Evolutionary conservation across 139 green algal genomes (phyloP).

Genomic region (Volvox africanus): DNA sequence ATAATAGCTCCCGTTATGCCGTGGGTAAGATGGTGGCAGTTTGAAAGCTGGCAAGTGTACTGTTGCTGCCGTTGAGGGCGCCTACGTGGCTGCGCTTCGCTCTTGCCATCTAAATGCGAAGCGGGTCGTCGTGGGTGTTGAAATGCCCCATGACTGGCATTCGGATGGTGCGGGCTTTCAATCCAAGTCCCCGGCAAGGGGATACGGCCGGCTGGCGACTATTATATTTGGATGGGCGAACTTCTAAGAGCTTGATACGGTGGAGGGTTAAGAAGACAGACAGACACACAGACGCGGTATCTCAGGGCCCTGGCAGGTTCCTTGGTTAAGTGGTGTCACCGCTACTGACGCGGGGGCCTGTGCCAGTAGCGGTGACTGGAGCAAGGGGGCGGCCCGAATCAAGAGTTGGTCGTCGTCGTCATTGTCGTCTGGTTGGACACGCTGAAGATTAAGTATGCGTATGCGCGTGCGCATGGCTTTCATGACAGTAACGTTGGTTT

Average conservation of each 20-base stretch:
- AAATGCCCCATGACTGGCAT: background rate
- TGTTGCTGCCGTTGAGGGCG: background rate
- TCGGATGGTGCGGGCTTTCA: background rate
- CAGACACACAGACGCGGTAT: too few relatives aligned
- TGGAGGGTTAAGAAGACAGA: background rate
- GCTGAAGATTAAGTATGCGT: too few relatives aligned
- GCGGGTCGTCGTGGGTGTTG: background rate
- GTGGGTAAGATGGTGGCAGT: background rate
- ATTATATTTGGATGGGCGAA: background rate
- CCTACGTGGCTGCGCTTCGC: background rate
- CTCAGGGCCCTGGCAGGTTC: too few relatives aligned
- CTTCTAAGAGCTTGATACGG: background rate
- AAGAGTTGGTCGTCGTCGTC: too few relatives aligned
- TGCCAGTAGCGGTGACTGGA: too few relatives aligned
- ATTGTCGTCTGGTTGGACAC: too few relatives aligned
- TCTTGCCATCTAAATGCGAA: background rate
- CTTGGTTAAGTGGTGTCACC: too few relatives aligned
- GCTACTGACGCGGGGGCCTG: too few relatives aligned
- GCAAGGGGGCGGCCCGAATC: too few relatives aligned
- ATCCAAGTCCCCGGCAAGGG: background rate
- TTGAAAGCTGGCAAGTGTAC: constrained; percentile 5
- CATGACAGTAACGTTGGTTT: too few relatives aligned
- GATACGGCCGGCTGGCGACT: background rate
- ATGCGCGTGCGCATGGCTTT: too few relatives aligned
- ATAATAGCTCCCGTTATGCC: background rate